Base-by-base conservation (phyloP, 2,329 filamentous ascomycete species). In the Clarireedia paspali region DNA sequence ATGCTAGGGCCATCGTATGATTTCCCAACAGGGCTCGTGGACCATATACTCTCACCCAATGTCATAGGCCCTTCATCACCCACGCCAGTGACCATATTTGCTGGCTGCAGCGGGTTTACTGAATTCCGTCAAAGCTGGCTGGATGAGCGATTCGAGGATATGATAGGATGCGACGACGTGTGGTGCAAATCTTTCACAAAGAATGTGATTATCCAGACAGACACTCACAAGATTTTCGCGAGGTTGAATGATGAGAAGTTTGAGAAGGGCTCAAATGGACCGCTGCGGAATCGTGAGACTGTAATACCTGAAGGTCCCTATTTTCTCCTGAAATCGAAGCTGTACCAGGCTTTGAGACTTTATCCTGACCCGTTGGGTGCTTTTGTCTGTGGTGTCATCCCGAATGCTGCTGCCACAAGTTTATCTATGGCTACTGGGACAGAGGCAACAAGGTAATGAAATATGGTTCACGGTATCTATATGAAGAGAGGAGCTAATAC, bases 331-430 rank as follows among this genome's bases (percentile, higher is more conserved):
- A 36, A 27, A 2, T 39, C 48, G 5, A 36, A 2, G 12, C 34
- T 56, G 0, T 17, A 56, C 30, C 30, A 36, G 4, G 42, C 52
- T 4, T 56, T 45, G 17, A 56, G 34, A 12, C 17, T 53, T 6
- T 47, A 45, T 5, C 34, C 42, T 9, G 54, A 56, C 14, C 39
- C 54, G 4, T 26, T 52, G 2, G n/a, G 34, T 6, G 48, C 54
- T 9, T 56, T 56, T 47, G 47, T 52, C 2, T 56, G 27, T 23
- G 48, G 54, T 2, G 42, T 52, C 4, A 17, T 56, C 23, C 48
- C 48, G 4, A 38, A 17, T 36, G 10, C 26, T 3, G 14, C 5
- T 14, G 46, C 4, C 17, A 9, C 50, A 26, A 17, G 30, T 34
- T 34, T 15, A 12, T 6, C 9, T 42, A 14, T 38, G 36, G 15